Conservation (phyloP, 352 stramenopile genomes). For the Thraustochytrium sp. region DNA sequence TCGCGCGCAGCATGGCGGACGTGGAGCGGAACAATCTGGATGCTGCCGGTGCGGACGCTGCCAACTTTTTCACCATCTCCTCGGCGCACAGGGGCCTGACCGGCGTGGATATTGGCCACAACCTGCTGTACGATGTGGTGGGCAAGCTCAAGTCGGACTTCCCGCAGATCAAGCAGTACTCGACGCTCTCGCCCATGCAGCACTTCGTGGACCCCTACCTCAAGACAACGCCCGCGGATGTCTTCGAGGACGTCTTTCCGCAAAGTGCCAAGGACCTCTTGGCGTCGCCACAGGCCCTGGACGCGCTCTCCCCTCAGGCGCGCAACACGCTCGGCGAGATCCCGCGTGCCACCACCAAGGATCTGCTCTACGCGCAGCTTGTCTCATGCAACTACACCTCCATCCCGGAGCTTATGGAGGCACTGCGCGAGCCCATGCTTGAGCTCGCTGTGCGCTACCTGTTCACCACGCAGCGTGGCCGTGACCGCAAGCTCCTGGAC, state of each 20-base stretch:
- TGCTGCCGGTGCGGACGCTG: neutral
- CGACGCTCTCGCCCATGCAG: neutral
- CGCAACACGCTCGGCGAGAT: neutral
- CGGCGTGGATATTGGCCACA: neutral
- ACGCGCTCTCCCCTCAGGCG: neutral
- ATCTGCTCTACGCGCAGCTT: neutral
- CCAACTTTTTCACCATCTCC: constrained; percentile 5
- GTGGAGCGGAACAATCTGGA: neutral
- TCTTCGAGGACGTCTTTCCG: neutral
- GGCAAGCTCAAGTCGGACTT: neutral
- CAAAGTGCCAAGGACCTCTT: neutral
- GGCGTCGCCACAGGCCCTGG: neutral
- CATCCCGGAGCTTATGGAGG: neutral
- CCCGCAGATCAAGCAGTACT: neutral
- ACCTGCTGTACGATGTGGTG: neutral
- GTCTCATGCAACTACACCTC: neutral
- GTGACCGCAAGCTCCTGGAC: neutral
- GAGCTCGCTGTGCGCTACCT: neutral
- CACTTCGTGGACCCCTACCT: neutral
- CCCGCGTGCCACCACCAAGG: neutral
- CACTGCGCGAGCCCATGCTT: neutral
- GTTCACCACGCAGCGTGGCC: neutral
- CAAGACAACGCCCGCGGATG: neutral
- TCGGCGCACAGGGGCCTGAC: neutral
- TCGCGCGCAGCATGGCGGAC: neutral